Conservation (phyloP, 2,329 filamentous ascomycete genomes). For the Fusarium phyllophilum region DNA sequence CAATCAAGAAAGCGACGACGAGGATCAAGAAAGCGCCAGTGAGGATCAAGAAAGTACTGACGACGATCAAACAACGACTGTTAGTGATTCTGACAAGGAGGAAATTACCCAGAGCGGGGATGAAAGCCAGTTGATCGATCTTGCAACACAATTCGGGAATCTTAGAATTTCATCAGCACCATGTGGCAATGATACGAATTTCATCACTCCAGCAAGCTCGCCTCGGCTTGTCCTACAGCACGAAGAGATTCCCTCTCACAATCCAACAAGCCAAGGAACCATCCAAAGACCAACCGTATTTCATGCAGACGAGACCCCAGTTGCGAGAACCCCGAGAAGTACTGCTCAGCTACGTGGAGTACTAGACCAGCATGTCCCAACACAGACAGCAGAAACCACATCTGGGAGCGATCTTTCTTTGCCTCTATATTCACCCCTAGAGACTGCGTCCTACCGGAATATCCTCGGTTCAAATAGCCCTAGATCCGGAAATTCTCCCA, state of each 20-base stretch:
- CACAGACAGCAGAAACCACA: not conserved
- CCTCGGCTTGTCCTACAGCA: not conserved
- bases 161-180: not conserved
- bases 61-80: not conserved
- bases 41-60: not conserved
- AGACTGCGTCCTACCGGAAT: not conserved
- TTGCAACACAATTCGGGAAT: not conserved
- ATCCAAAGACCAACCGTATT: not conserved
- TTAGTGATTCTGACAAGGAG: not conserved
- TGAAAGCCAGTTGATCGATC: not conserved
- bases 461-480: not conserved
- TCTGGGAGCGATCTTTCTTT: not conserved
- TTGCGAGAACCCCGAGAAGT: not conserved
- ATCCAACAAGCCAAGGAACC: not conserved
- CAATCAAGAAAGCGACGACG: accelerated
- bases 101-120: not conserved
- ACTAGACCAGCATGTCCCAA: not conserved
- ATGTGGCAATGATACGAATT: not conserved
- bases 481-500: not conserved
- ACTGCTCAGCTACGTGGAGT: not conserved
- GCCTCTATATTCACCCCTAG: not conserved
- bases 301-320: not conserved
- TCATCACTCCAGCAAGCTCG: not conserved
- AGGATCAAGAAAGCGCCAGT: not conserved
- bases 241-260: not conserved